Percentiles rank a stretch among this genome's conserved stretches.
Evolutionary conservation across 2,329 filamentous ascomycete genomes (phyloP).

Genomic region (Clarireedia hainanense): DNA sequence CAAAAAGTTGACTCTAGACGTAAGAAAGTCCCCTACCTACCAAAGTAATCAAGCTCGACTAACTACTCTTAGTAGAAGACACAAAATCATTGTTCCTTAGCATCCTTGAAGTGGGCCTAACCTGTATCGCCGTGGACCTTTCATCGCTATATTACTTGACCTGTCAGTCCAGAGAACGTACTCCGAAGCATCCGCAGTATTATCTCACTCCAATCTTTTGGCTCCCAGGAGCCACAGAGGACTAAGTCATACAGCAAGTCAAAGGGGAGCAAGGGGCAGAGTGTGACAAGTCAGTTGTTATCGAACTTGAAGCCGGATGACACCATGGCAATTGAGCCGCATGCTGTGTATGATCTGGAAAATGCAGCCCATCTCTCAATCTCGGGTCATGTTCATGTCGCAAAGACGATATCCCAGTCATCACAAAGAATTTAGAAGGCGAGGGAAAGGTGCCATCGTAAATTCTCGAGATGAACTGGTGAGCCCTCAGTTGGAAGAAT

Average conservation of each 20-base stretch:
- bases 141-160: background rate
- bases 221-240: background rate
- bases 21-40: background rate
- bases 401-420: background rate
- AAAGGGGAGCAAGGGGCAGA: background rate
- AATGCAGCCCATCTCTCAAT: background rate
- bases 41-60: background rate
- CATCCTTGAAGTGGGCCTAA: background rate
- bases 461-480: too few species aligned
- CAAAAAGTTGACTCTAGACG: background rate
- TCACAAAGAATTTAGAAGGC: background rate
- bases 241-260: background rate
- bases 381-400: background rate
- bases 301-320: background rate
- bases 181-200: slow-evolving; percentile 2
- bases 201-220: background rate
- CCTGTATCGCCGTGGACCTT: slow-evolving; percentile 4
- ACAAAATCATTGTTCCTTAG: background rate
- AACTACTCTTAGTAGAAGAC: background rate
- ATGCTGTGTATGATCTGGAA: slow-evolving; percentile 1
- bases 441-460: too few species aligned
- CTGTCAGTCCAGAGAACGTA: background rate
- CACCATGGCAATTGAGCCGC: background rate
- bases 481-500: too few species aligned
- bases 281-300: background rate